phyloP scores from a whole-genome alignment of 768 basidiomycete species.

The Russula dissimulans region DNA sequence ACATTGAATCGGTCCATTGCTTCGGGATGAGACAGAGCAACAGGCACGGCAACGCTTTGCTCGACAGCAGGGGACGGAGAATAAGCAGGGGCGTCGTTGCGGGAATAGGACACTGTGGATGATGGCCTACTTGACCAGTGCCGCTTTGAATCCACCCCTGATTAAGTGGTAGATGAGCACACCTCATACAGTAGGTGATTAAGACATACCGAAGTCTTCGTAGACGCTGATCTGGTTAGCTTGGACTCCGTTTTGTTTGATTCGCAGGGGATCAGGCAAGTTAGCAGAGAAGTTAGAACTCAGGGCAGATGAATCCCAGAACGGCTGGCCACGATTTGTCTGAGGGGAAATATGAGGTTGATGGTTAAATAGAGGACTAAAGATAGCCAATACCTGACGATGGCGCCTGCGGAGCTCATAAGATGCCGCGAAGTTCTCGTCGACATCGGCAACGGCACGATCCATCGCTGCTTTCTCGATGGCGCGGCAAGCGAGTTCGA shows the following conservation, averaged over 20 bases:
- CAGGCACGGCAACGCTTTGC: slow-evolving; percentile 31
- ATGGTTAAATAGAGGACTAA: neutral
- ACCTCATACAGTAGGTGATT: neutral
- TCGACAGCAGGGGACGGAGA: slow-evolving; percentile 59
- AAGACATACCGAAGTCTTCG: slow-evolving; percentile 74
- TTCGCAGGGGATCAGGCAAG: slow-evolving; percentile 82
- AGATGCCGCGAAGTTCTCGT: slow-evolving; percentile 75
- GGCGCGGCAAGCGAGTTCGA: slow-evolving; percentile 86
- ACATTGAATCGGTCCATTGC: slow-evolving; percentile 85
- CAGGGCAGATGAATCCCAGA: slow-evolving; percentile 81
- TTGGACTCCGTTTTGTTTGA: slow-evolving; percentile 76
- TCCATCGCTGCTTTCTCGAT: slow-evolving; percentile 99
- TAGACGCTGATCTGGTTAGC: slow-evolving; percentile 81
- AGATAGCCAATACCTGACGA: slow-evolving; percentile 51
- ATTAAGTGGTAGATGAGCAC: neutral
- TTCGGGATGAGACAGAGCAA: slow-evolving; percentile 60
- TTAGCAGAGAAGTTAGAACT: slow-evolving; percentile 57
- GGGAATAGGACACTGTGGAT: slow-evolving; percentile 62
- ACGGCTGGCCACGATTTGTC: slow-evolving; percentile 62
- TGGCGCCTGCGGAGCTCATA: slow-evolving; percentile 82
- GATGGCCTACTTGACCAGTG: slow-evolving; percentile 53
- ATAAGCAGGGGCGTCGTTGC: slow-evolving; percentile 39
- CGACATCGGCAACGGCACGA: slow-evolving; percentile 84
- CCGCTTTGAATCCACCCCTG: slow-evolving; percentile 51
- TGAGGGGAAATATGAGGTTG: slow-evolving; percentile 22